Conservation (phyloP, 768 basidiomycete genomes). For the Lyophyllum semitale region DNA sequence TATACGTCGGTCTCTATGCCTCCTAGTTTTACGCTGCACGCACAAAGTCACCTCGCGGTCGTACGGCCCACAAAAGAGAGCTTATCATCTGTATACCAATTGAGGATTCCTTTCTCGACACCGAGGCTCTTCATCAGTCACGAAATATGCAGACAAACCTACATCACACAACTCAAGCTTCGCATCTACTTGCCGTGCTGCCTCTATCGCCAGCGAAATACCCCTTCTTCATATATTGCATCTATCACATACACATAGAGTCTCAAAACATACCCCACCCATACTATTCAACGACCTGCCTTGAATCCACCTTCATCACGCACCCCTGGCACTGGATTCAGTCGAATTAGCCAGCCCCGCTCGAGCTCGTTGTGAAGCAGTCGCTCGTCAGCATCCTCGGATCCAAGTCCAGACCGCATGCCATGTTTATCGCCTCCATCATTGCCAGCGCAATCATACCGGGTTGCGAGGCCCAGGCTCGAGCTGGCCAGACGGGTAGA, state of each 20-base stretch:
- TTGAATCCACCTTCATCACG: constrained; percentile 48
- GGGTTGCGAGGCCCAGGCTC: constrained; percentile 41
- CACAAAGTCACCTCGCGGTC: background rate
- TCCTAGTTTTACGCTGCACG: constrained; percentile 24
- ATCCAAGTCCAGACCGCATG: constrained; percentile 44
- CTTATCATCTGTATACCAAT: constrained; percentile 43
- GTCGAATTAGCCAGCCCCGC: constrained; percentile 42
- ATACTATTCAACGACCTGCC: constrained; percentile 15
- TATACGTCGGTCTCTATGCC: constrained; percentile 29
- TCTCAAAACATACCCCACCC: background rate
- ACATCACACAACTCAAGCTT: constrained; percentile 40
- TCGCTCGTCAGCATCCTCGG: constrained; percentile 37
- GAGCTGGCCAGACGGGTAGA: constrained; percentile 40
- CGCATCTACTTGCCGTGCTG: constrained; percentile 37
- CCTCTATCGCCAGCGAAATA: constrained; percentile 38
- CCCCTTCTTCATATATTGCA: constrained; percentile 50
- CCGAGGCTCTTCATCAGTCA: constrained; percentile 39
- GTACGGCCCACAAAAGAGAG: background rate
- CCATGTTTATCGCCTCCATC: constrained; percentile 47
- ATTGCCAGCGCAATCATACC: constrained; percentile 44
- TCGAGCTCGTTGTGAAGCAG: constrained; percentile 40
- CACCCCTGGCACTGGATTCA: constrained; percentile 46
- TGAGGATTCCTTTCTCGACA: constrained; percentile 41
- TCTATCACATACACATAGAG: constrained; percentile 20
- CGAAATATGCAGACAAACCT: constrained; percentile 37